Base-by-base conservation (phyloP, 2,329 filamentous ascomycete genomes). In the Aspergillus tamarii region DNA sequence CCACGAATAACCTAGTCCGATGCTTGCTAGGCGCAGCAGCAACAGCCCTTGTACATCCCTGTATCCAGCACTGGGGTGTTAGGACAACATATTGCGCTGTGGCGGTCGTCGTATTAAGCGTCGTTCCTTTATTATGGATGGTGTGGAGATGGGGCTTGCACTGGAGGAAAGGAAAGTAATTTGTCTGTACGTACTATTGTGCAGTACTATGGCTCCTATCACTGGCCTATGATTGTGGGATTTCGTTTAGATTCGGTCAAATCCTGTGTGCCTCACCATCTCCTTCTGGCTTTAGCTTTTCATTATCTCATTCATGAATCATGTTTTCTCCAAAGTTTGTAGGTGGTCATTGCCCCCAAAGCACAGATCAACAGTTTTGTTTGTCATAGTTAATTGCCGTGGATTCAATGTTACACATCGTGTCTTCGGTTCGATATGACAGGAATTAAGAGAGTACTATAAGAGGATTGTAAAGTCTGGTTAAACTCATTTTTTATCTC, bases 1-100 rank as follows among this genome's bases (percentile, higher is more conserved):
- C 76, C 16, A 73, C 76, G 7, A 73, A 72, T 43, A 78, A 77
- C 61, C 67, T 78, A 9, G 71, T 76, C 1, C 69, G 76, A 0
- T 77, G 74, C 41, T 71, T 72, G 57, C 23, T 78, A 9, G 75
- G 73, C 0, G 76, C 76, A 2, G 73, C 66, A 7, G 67, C 71
- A 0, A 73, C 72, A 10, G 75, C 73, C 0, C 52, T 67, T 0
- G 64, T 75, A 1, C 66, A 71, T 48, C 72, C 72, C 12, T 28
- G 45, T 48, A 48, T 48, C 3, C 23, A 26, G 12, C 11, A 65
- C 12, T 28, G 12, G 12, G 45, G 21, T 14, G 45, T 16, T 8
- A 26, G 5, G 23, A 6, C 12, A 2, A 48, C 45, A 9, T 48
- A 19, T 28, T 28, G 10, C 6, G 45, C 12, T 26, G 45, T 48